Conservation (phyloP, 805 yeast genomes). For the Candida ortonii region DNA sequence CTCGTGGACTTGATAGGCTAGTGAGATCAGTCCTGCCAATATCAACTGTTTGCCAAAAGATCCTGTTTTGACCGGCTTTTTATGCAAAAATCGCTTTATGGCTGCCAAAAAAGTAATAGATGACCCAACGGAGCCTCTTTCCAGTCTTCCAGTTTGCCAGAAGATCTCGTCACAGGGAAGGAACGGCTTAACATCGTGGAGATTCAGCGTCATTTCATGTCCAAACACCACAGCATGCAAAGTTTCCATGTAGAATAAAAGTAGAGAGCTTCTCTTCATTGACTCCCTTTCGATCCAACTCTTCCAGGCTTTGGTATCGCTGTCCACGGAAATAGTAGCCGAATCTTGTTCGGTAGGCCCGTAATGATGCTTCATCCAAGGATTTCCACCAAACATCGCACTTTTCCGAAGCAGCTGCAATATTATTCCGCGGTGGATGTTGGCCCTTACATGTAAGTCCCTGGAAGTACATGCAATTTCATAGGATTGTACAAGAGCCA, state of each 20-base stretch:
- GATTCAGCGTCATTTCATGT: slow-evolving; percentile 48
- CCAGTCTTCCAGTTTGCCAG: slow-evolving; percentile 35
- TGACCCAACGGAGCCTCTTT: slow-evolving; percentile 21
- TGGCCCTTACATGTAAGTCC: slow-evolving; percentile 46
- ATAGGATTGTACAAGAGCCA: slow-evolving; percentile 43
- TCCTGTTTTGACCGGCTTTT: slow-evolving; percentile 38
- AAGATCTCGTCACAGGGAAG: slow-evolving; percentile 54
- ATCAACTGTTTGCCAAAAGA: slow-evolving; percentile 59
- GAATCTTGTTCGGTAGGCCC: slow-evolving; percentile 17
- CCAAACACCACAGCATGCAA: slow-evolving; percentile 70
- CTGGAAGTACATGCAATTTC: slow-evolving; percentile 44
- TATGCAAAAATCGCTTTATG: slow-evolving; percentile 39
- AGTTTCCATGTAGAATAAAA: slow-evolving; percentile 71
- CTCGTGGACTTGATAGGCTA: slow-evolving; percentile 57
- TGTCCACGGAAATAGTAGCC: slow-evolving; percentile 21
- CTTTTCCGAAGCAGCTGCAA: slow-evolving; percentile 47
- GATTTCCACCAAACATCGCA: slow-evolving; percentile 42
- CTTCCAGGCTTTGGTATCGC: slow-evolving; percentile 34
- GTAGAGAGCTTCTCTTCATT: slow-evolving; percentile 64
- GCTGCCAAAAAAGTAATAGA: slow-evolving; percentile 6
- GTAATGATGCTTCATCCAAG: slow-evolving; percentile 27
- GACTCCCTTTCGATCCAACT: slow-evolving; percentile 73
- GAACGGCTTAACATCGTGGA: slow-evolving; percentile 51
- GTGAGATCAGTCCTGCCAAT: slow-evolving; percentile 56
- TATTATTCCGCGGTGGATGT: slow-evolving; percentile 47